These are phyloP conservation scores for Cyclotella baltica DNA, from an alignment of 108 stramenopile genomes.

Conservation along the genomic window DNA sequence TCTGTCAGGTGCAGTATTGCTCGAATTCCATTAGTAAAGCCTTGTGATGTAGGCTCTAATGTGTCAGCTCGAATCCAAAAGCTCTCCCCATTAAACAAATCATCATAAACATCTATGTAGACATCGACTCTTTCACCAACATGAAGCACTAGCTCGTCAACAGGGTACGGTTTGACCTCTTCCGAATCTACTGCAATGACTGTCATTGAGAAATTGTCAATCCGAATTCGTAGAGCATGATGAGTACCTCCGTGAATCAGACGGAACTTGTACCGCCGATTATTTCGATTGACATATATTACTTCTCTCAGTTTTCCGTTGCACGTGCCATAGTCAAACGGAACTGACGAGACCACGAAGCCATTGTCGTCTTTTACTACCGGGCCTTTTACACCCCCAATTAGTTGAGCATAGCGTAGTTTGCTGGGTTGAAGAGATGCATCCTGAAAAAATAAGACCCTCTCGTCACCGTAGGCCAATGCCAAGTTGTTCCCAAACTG, in stretches of 20 bases:
- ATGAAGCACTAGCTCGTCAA: conserved; percentile 32
- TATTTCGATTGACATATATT: conserved; percentile 9
- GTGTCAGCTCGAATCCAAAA: conserved; percentile 44
- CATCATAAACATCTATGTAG: conserved; percentile 1
- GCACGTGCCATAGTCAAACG: conserved; percentile 35
- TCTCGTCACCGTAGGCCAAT: conserved; percentile 26
- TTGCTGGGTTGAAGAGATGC: conserved; percentile 12
- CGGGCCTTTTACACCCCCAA: conserved; percentile 16
- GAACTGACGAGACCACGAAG: conserved; percentile 25
- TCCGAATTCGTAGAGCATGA: conserved; percentile 18
- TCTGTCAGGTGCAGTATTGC: conserved; percentile 18
- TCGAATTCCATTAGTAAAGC: conserved; percentile 23
- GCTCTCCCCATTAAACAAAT: conserved; percentile 10
- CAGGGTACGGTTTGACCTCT: conserved; percentile 20
- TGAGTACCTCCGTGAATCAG: conserved; percentile 30
- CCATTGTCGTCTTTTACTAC: conserved; percentile 32
- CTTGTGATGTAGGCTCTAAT: conserved; percentile 28
- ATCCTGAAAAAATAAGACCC: conserved; percentile 39
- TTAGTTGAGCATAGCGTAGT: neutral
- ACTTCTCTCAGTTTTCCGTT: conserved; percentile 44
- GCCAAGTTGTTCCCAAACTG: conserved; percentile 1
- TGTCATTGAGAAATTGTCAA: conserved; percentile 35
- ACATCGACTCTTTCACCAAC: conserved; percentile 36
- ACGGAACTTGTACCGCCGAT: conserved; percentile 35
- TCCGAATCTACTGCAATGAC: conserved; percentile 36